Evolutionary conservation across 1,284 basidiomycete genomes (phyloP), one percentile per base, ranked within the genome.

Genomic region (Cystobasidium slooffiae): DNA sequence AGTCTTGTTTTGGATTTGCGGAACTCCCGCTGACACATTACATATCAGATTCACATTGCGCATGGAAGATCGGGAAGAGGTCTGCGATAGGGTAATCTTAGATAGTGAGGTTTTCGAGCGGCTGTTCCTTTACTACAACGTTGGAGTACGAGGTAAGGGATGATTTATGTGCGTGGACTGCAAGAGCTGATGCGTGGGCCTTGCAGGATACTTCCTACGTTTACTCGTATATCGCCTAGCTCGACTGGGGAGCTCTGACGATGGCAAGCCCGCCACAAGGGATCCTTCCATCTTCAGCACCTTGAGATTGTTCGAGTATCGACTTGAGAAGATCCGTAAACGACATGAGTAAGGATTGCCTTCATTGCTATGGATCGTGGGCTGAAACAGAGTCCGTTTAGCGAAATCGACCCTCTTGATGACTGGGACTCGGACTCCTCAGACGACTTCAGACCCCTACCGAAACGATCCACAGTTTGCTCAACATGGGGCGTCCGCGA

Each of bases 221-320:
- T 79, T 85, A 7, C 82, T 86, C 52, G 84, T 86, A 1, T 86
- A 85, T 83, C 82, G 85, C 6, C 78, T 86, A 5, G 83, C 84
- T 44, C 83, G 85, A 56, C 76, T 86, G 20, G 83, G 84, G 58
- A 83, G 76, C 22, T 64, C 76, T 44, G 78, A 75, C 7, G 75
- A 68, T 16, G 79, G 80, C 63, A 76, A 75, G 41, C 78, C 83
- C 9, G 80, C 79, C 22, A 76, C 79, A 39, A 78, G 77, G 44
- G 65, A 79, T 70, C 52, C 81, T 68, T 53, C 82, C 22, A 82
- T 84, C 55, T 82, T 85, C 59, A 81, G 81, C 44, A 82, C 82
- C 6, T 83, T 85, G 39, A 78, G 80, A n/a, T 77, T 84, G 6
- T 81, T 86, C 46, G 84, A 85, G 77, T 79, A 80, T 8, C 81